Conservation (phyloP, 139 green algal genomes). For the Auxenochlorella pyrenoidosa region DNA sequence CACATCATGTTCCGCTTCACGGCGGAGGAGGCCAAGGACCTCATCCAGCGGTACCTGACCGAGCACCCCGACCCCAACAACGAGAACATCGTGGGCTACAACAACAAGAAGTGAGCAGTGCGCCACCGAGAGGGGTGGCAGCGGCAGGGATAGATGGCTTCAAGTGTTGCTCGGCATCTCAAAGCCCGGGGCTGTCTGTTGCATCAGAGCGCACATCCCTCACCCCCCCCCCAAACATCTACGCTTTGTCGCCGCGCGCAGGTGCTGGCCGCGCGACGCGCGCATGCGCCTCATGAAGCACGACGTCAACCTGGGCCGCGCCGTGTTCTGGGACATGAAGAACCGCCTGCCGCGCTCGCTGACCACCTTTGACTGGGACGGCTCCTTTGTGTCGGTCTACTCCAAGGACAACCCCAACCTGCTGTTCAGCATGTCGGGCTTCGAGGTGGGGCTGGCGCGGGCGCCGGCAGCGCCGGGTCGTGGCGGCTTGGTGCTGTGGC, state of each 20-base stretch:
- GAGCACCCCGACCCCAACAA: constrained; percentile 99
- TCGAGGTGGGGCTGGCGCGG: constrained; percentile 78
- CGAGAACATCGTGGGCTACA: constrained; percentile 99
- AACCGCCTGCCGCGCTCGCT: constrained; percentile 88
- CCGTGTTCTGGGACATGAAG: constrained; percentile 98
- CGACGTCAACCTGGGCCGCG: constrained; percentile 99
- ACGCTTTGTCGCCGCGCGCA: too few species aligned
- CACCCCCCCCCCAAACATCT: too few species aligned
- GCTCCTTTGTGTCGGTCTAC: constrained; percentile 96
- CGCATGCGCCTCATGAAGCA: constrained; percentile 99
- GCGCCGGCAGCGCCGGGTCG: too few species aligned
- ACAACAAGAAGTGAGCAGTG: constrained; percentile 75
- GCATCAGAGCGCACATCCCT: neutral
- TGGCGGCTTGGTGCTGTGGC: too few species aligned
- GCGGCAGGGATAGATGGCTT: neutral
- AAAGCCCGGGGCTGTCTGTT: too few species aligned
- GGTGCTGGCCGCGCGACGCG: constrained; percentile 98
- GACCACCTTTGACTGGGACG: constrained; percentile 98
- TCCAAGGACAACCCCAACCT: constrained; percentile 99
- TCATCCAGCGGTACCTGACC: constrained; percentile 98
- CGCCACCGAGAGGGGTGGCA: neutral
- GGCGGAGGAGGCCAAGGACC: constrained; percentile 93
- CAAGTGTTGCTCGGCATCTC: neutral
- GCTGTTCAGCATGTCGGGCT: constrained; percentile 98
- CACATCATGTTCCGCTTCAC: constrained; percentile 93